phyloP scores from a whole-genome alignment of 2,329 filamentous ascomycete species.

The Penicillium sp. region DNA sequence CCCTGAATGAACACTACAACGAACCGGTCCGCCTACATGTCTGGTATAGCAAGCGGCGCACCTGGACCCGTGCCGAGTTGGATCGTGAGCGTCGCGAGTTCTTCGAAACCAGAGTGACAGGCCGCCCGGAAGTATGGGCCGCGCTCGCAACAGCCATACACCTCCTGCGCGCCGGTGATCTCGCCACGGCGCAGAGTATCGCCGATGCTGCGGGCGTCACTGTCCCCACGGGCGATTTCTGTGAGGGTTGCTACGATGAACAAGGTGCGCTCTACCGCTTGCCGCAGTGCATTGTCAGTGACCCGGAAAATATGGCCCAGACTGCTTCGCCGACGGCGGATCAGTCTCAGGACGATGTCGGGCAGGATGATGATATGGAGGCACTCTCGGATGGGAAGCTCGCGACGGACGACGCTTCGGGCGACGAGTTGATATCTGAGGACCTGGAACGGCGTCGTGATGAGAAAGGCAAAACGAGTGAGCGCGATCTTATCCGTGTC shows the following conservation, averaged over 20 bases:
- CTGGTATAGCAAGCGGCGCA: slow-evolving; percentile 66
- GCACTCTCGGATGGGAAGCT: slow-evolving; percentile 37
- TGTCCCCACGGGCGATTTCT: slow-evolving; percentile 72
- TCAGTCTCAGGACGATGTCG: slow-evolving; percentile 24
- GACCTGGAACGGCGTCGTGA: slow-evolving; percentile 51
- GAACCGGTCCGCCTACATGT: slow-evolving; percentile 68
- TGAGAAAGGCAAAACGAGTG: slow-evolving; percentile 65
- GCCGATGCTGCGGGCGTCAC: slow-evolving; percentile 78
- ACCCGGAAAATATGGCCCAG: slow-evolving; percentile 63
- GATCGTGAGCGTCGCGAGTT: slow-evolving; percentile 77
- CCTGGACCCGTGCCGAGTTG: slow-evolving; percentile 72
- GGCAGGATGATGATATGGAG: slow-evolving; percentile 29
- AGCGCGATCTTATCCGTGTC: slow-evolving; percentile 61
- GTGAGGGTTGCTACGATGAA: slow-evolving; percentile 73
- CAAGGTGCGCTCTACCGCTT: slow-evolving; percentile 72
- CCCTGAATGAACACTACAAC: slow-evolving; percentile 66
- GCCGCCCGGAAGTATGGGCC: slow-evolving; percentile 78
- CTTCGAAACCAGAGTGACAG: slow-evolving; percentile 87
- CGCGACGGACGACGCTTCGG: slow-evolving; percentile 44
- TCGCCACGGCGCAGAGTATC: slow-evolving; percentile 77
- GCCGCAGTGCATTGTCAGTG: slow-evolving; percentile 69
- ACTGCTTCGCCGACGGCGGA: slow-evolving; percentile 9
- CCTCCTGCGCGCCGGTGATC: slow-evolving; percentile 67
- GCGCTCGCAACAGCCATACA: slow-evolving; percentile 70
- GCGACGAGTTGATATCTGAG: slow-evolving; percentile 41